Evolutionary conservation across 345 rosid species (phyloP).

Genomic region (Gynandropsis gynandra): DNA sequence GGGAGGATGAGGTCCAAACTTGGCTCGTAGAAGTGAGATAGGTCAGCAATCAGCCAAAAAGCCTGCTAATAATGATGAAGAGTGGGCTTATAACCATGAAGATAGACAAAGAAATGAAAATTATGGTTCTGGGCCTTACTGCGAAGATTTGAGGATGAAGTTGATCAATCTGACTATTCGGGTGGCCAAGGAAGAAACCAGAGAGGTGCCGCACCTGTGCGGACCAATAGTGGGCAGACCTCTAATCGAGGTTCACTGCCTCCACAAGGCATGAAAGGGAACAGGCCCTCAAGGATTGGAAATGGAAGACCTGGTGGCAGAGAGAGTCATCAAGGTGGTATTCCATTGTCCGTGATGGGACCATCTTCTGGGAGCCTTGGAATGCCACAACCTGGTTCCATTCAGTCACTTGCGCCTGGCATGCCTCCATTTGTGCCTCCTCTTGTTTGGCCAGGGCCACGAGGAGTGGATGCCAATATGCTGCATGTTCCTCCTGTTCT

Average conservation of each 20-base stretch:
- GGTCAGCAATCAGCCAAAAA: conserved; percentile 55
- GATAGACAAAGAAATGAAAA: conserved; percentile 54
- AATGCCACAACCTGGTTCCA: conserved; percentile 88
- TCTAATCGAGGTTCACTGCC: conserved; percentile 52
- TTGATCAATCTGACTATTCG: conserved; percentile 56
- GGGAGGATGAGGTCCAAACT: conserved; percentile 48
- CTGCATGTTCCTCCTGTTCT: conserved; percentile 75
- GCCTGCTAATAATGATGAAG: conserved; percentile 48
- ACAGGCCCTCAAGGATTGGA: conserved; percentile 76
- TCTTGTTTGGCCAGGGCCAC: conserved; percentile 83
- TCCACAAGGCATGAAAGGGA: conserved; percentile 73
- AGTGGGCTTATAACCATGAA: conserved; percentile 54
- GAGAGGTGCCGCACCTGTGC: conserved; percentile 46
- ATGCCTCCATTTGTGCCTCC: conserved; percentile 75
- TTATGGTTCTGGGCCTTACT: conserved; percentile 42
- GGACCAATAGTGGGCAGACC: conserved; percentile 39
- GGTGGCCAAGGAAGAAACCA: conserved; percentile 81
- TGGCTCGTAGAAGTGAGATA: conserved; percentile 46
- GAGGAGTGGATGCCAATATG: conserved; percentile 86
- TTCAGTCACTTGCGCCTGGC: conserved; percentile 71
- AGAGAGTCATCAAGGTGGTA: conserved; percentile 75
- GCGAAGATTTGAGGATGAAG: conserved; percentile 72
- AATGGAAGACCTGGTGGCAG: conserved; percentile 75
- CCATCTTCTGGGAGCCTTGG: conserved; percentile 85
- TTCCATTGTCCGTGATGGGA: conserved; percentile 74